Evolutionary conservation across 768 basidiomycete species (phyloP).

Genomic region (Crassisporium funariophilum): DNA sequence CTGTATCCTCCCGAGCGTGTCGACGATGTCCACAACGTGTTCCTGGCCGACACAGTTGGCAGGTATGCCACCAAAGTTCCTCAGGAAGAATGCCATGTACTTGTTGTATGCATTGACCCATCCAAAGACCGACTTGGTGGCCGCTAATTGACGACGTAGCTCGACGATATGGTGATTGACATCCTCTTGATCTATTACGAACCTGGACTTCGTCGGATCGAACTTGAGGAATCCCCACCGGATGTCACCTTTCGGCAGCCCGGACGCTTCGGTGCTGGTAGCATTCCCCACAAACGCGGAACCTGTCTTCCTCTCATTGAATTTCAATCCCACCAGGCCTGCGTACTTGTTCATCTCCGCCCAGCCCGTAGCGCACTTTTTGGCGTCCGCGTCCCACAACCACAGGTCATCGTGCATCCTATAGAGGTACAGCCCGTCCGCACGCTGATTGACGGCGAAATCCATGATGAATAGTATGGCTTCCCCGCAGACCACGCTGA

Average conservation of each 20-base stretch:
- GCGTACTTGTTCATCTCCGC: constrained; percentile 44
- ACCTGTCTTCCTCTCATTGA: constrained; percentile 46
- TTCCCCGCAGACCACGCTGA: constrained; percentile 45
- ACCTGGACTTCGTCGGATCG: constrained; percentile 28
- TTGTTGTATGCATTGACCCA: constrained; percentile 42
- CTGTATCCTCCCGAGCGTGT: constrained; percentile 35
- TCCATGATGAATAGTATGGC: constrained; percentile 47
- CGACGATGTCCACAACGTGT: constrained; percentile 33
- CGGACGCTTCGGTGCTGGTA: not conserved
- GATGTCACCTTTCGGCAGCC: constrained; percentile 36
- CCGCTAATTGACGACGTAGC: constrained; percentile 36
- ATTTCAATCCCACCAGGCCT: constrained; percentile 39
- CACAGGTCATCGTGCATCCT: constrained; percentile 51
- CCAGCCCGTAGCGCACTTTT: constrained; percentile 40
- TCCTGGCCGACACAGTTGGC: constrained; percentile 33
- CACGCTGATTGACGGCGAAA: constrained; percentile 46
- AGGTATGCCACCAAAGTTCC: constrained; percentile 38
- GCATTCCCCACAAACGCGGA: constrained; percentile 34
- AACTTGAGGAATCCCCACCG: constrained; percentile 45
- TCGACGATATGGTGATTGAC: constrained; percentile 39
- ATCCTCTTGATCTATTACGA: constrained; percentile 38
- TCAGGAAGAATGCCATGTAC: constrained; percentile 39
- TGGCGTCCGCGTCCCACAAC: constrained; percentile 39
- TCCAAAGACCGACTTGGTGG: constrained; percentile 39
- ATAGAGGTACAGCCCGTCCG: constrained; percentile 43